Conservation (phyloP, 441 rosid genomes). For the Euphorbia schlechtendalii region DNA sequence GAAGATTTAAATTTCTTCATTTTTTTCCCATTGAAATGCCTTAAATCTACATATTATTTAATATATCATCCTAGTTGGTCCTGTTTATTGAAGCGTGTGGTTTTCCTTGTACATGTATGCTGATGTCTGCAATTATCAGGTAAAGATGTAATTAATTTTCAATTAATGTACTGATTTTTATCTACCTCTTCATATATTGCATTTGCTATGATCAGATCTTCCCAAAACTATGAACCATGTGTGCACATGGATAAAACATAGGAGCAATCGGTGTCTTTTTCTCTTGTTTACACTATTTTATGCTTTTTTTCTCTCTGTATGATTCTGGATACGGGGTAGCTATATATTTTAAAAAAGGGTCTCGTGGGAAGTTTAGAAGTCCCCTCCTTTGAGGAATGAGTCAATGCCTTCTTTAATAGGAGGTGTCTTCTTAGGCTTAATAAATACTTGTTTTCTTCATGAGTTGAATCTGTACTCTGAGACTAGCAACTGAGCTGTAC, state of each 20-base stretch:
- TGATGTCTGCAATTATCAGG: background rate
- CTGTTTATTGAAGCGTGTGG: background rate
- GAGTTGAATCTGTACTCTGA: background rate
- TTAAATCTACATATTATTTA: too few relatives aligned
- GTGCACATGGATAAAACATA: background rate
- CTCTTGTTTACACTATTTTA: background rate
- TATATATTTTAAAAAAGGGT: background rate
- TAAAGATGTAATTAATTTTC: background rate
- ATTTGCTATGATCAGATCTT: background rate
- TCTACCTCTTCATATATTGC: background rate
- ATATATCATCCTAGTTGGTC: background rate
- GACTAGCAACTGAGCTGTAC: background rate
- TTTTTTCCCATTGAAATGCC: background rate
- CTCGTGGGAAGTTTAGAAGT: background rate
- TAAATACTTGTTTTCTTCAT: background rate
- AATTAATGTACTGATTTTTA: background rate
- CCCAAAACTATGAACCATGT: background rate
- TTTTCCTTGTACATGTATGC: constrained; percentile 2
- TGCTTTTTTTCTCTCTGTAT: background rate
- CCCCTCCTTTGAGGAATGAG: background rate
- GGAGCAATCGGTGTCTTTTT: background rate
- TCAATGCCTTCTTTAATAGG: background rate
- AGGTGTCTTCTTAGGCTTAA: background rate
- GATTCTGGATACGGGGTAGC: background rate
- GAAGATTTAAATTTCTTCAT: background rate